These are phyloP conservation scores for Xylaria sp. DNA, from an alignment of 2,329 filamentous ascomycete genomes.

Conservation along the genomic window DNA sequence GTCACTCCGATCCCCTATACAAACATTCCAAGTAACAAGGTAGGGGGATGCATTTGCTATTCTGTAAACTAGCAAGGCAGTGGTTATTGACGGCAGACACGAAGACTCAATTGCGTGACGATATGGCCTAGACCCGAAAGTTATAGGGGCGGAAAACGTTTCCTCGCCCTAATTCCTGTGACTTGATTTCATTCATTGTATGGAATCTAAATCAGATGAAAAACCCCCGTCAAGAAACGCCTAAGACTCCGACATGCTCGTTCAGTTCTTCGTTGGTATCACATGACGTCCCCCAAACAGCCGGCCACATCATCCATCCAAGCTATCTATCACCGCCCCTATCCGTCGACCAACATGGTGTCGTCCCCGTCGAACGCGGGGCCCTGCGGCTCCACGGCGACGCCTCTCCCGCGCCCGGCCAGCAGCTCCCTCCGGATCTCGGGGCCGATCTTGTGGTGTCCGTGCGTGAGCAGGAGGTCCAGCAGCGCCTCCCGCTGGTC, in stretches of 20 bases:
- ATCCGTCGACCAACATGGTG: conserved; percentile 76
- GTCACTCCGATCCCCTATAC: too few relatives aligned
- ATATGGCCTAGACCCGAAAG: neutral
- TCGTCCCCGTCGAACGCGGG: conserved; percentile 75
- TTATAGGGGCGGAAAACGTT: neutral
- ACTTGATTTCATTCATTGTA: neutral
- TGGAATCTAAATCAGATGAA: conserved; percentile 1
- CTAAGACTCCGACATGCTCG: conserved; percentile 20
- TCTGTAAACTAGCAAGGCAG: too few relatives aligned
- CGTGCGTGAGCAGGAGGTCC: conserved; percentile 81
- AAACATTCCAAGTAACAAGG: too few relatives aligned
- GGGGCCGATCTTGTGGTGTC: conserved; percentile 85
- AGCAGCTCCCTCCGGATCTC: conserved; percentile 88
- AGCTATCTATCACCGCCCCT: neutral
- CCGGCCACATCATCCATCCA: neutral
- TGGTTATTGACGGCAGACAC: neutral
- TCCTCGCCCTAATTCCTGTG: neutral
- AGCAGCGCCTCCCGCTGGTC: conserved; percentile 90
- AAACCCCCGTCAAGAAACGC: conserved; percentile 11
- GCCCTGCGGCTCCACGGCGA: conserved; percentile 63
- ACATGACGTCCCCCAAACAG: neutral
- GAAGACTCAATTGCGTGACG: neutral
- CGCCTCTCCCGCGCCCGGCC: conserved; percentile 83
- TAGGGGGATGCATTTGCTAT: too few relatives aligned
- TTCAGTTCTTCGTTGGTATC: conserved; percentile 24